Conservation (phyloP, 257 asterid species). For the Solanum chilense region DNA sequence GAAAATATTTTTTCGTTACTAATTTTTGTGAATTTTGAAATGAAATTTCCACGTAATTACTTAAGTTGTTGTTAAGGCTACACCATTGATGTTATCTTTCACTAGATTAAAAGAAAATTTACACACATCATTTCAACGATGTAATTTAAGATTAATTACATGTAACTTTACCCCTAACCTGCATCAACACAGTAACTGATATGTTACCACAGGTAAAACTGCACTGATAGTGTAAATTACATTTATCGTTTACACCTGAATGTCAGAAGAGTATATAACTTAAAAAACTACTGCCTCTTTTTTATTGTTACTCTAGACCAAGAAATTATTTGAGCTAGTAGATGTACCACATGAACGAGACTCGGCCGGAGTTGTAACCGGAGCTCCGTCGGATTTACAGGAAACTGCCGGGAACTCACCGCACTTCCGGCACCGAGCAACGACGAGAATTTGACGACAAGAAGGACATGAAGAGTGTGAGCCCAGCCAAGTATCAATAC, state of each 20-base stretch:
- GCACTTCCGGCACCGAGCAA: slow-evolving; percentile 17
- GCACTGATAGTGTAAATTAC: neutral
- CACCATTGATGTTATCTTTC: neutral
- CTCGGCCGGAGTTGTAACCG: neutral
- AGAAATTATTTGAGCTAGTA: neutral
- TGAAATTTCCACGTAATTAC: neutral
- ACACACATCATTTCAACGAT: neutral
- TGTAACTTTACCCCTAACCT: neutral
- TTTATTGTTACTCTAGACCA: neutral
- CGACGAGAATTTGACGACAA: slow-evolving; percentile 21
- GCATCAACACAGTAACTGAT: neutral
- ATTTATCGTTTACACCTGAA: neutral
- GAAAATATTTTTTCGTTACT: accelerated
- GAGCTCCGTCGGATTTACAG: neutral
- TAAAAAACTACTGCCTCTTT: neutral
- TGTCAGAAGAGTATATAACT: neutral
- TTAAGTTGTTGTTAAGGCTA: neutral
- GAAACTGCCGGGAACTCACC: slow-evolving; percentile 1
- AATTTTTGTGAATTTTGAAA: neutral
- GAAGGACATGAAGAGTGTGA: slow-evolving; percentile 38
- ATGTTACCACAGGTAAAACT: neutral
- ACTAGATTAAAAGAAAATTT: neutral
- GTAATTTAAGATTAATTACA: no score
- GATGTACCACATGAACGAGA: neutral
- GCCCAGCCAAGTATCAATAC: slow-evolving; percentile 30